Percentiles rank a stretch among this genome's conserved stretches.
These are phyloP conservation scores for Pythium plurisporium DNA, from an alignment of 352 stramenopile genomes.

Conservation along the genomic window DNA sequence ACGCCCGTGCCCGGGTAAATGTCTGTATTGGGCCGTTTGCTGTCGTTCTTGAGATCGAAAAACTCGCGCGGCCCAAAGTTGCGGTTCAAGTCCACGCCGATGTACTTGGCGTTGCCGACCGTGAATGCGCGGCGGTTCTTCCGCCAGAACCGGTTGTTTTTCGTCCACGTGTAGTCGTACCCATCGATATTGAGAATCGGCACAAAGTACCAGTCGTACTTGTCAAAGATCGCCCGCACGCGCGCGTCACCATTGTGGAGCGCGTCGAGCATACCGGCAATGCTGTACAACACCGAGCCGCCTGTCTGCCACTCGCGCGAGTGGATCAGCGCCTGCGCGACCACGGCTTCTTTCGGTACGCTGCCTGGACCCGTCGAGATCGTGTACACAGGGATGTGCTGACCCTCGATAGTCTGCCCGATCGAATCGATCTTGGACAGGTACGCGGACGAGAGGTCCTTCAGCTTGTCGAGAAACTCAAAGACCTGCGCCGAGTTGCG, in stretches of 20 bases:
- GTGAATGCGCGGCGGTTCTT: slow-evolving; percentile 28
- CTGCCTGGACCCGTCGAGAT: slow-evolving; percentile 20
- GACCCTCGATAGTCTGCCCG: slow-evolving; percentile 16
- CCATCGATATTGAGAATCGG: slow-evolving; percentile 37
- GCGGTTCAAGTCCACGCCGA: slow-evolving; percentile 35
- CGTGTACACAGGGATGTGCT: slow-evolving; percentile 28
- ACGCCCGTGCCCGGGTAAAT: slow-evolving; percentile 7
- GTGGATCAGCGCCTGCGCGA: slow-evolving; percentile 29
- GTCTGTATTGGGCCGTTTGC: not conserved
- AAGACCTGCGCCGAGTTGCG: slow-evolving; percentile 21
- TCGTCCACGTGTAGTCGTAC: slow-evolving; percentile 26
- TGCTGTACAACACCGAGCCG: slow-evolving; percentile 21
- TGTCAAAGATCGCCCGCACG: slow-evolving; percentile 20
- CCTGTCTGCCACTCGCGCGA: slow-evolving; percentile 32
- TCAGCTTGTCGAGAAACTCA: slow-evolving; percentile 26
- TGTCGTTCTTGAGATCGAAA: slow-evolving; percentile 18
- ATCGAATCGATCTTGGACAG: slow-evolving; percentile 27
- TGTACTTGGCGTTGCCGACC: not conserved
- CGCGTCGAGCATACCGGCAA: slow-evolving; percentile 23
- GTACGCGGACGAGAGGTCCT: slow-evolving; percentile 7
- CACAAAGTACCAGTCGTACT: slow-evolving; percentile 38
- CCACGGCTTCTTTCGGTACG: slow-evolving; percentile 14
- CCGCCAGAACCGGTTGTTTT: slow-evolving; percentile 26
- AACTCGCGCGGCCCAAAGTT: slow-evolving; percentile 28
- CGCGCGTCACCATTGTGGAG: slow-evolving; percentile 5